Evolutionary conservation across 2,329 filamentous ascomycete genomes (phyloP).

Genomic region (Ascochyta viciae-villosae): DNA sequence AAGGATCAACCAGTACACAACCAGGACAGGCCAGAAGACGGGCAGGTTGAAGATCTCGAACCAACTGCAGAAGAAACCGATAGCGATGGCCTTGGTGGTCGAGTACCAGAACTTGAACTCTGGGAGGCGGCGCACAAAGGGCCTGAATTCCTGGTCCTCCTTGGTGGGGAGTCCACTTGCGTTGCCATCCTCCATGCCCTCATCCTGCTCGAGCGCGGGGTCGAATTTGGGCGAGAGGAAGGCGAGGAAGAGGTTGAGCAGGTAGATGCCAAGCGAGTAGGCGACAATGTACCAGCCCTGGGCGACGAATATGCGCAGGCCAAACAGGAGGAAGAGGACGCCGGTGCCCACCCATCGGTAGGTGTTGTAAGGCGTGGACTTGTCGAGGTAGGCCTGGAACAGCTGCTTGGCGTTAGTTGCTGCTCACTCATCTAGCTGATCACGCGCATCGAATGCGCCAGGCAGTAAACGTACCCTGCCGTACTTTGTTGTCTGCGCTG

Average conservation of each 20-base stretch:
- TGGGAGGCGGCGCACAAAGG: slow-evolving; percentile 92
- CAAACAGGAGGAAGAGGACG: slow-evolving; percentile 78
- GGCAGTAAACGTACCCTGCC: slow-evolving; percentile 66
- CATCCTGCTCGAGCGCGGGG: slow-evolving; percentile 92
- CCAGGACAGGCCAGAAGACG: slow-evolving; percentile 98
- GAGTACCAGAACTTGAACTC: slow-evolving; percentile 99
- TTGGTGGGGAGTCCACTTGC: slow-evolving; percentile 86
- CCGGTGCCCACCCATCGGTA: slow-evolving; percentile 93
- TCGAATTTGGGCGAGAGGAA: slow-evolving; percentile 99
- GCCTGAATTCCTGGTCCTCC: slow-evolving; percentile 95
- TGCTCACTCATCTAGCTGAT: not conserved
- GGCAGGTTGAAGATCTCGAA: slow-evolving; percentile 94
- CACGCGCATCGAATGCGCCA: slow-evolving; percentile 18
- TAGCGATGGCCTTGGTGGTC: slow-evolving; percentile 83
- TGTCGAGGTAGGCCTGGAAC: slow-evolving; percentile 94
- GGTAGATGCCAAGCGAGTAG: slow-evolving; percentile 97
- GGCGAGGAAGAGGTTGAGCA: slow-evolving; percentile 97
- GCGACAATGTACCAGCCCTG: slow-evolving; percentile 99
- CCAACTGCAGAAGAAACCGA: slow-evolving; percentile 89
- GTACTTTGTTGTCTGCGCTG: slow-evolving; percentile 79
- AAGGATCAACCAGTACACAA: slow-evolving; percentile 98
- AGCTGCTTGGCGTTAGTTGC: slow-evolving; percentile 62
- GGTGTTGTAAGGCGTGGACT: slow-evolving; percentile 84
- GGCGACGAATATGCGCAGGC: slow-evolving; percentile 84
- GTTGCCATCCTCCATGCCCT: slow-evolving; percentile 90